These are phyloP conservation scores for Apium graveolens DNA, from an alignment of 129 eudicot species.

Conservation along the genomic window DNA sequence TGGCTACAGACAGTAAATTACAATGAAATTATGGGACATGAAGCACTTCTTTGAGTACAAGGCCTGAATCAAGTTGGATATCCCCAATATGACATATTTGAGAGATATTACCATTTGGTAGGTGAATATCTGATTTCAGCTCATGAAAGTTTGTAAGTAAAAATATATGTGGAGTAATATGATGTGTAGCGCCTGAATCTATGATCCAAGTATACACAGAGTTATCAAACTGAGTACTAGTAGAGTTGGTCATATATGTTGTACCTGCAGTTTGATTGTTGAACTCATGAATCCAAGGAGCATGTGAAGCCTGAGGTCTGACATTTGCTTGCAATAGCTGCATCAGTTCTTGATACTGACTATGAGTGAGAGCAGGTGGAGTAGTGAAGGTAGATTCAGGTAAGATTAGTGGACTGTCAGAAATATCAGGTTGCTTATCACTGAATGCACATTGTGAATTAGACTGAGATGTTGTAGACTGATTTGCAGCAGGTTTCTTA, in stretches of 20 bases:
- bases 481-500: background rate
- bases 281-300: too few species aligned
- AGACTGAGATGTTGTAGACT: background rate
- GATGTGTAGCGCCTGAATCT: background rate
- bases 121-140: background rate
- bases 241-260: background rate
- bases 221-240: background rate
- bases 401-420: background rate
- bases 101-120: background rate
- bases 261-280: too few species aligned
- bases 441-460: too few species aligned
- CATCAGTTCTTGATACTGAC: background rate
- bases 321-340: background rate
- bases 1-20: background rate
- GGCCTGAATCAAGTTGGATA: rapidly evolving
- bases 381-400: too few species aligned
- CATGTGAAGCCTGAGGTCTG: too few species aligned
- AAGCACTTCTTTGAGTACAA: background rate
- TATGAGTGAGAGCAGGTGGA: background rate
- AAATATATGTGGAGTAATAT: background rate
- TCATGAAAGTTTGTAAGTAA: background rate
- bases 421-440: too few species aligned
- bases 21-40: background rate
- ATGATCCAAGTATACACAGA: background rate
- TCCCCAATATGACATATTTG: background rate